Evolutionary conservation across 2,329 filamentous ascomycete species (phyloP).

Genomic region (Pochonia chlamydosporia): DNA sequence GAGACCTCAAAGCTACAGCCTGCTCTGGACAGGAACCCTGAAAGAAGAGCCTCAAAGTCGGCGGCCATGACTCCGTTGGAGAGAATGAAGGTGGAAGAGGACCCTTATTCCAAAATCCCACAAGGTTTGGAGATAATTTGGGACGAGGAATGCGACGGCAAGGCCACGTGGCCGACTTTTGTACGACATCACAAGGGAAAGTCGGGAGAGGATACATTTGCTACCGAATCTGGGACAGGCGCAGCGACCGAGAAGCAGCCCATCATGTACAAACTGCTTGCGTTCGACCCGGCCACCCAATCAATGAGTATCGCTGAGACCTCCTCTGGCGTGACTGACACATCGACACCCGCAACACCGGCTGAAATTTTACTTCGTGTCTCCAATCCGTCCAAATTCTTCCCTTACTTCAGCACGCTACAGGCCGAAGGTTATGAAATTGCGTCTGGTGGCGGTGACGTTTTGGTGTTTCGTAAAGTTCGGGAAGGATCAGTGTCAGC

Average conservation of each 20-base stretch:
- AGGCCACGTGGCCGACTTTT: constrained; percentile 27
- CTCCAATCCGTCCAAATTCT: constrained; percentile 58
- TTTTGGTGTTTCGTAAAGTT: constrained; percentile 62
- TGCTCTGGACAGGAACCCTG: constrained; percentile 21
- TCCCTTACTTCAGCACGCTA: constrained; percentile 55
- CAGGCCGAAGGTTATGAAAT: constrained; percentile 61
- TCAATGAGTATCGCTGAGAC: constrained; percentile 55
- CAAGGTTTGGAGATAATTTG: constrained; percentile 45
- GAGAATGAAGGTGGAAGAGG: constrained; percentile 17
- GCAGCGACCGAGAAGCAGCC: constrained; percentile 6
- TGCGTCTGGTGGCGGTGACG: constrained; percentile 54
- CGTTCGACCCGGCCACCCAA: constrained; percentile 56
- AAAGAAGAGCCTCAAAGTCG: neutral
- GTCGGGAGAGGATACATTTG: neutral
- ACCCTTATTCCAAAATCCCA: constrained; percentile 37
- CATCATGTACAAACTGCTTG: constrained; percentile 55
- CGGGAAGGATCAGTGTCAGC: constrained; percentile 18
- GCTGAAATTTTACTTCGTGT: constrained; percentile 55
- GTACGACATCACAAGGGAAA: constrained; percentile 24
- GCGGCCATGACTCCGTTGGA: constrained; percentile 6
- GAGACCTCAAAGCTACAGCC: constrained; percentile 20
- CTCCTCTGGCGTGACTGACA: constrained; percentile 45
- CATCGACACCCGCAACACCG: constrained; percentile 46
- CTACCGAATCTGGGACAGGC: neutral
- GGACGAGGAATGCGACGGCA: constrained; percentile 33